Percentiles rank a stretch among this genome's conserved stretches.
Evolutionary conservation across 2,329 filamentous ascomycete species (phyloP).

Genomic region (Alternaria ventricosa): DNA sequence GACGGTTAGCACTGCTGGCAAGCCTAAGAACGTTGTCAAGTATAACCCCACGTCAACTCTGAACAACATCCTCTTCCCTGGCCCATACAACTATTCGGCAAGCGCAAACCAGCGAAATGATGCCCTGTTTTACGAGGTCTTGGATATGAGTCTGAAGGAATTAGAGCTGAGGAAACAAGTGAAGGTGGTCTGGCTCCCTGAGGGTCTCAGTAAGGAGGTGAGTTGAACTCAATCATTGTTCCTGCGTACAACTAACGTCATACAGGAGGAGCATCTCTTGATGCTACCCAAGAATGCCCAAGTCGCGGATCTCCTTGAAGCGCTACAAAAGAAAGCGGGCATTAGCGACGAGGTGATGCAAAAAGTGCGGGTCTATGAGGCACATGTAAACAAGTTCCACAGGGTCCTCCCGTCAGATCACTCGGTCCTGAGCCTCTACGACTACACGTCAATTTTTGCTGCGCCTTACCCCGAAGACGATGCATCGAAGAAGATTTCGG

Average conservation of each 20-base stretch:
- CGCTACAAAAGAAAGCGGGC: conserved; percentile 79
- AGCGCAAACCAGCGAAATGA: conserved; percentile 73
- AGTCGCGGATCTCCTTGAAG: conserved; percentile 77
- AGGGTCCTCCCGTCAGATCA: conserved; percentile 75
- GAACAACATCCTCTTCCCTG: conserved; percentile 76
- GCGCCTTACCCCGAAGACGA: conserved; percentile 80
- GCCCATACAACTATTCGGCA: conserved; percentile 72
- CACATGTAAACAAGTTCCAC: conserved; percentile 81
- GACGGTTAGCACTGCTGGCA: conserved; percentile 80
- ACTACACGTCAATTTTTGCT: conserved; percentile 82
- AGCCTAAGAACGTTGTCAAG: conserved; percentile 79
- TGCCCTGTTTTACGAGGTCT: conserved; percentile 86
- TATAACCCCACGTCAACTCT: conserved; percentile 74
- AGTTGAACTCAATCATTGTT: conserved; percentile 29
- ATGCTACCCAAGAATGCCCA: conserved; percentile 87
- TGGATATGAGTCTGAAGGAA: conserved; percentile 93
- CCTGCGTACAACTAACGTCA: conserved; percentile 21
- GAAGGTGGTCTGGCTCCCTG: conserved; percentile 82
- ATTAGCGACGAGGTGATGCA: conserved; percentile 77
- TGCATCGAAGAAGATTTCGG: conserved; percentile 71
- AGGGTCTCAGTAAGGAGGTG: conserved; percentile 91
- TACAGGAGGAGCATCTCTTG: conserved; percentile 76
- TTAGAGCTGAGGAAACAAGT: conserved; percentile 90
- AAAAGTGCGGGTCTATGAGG: conserved; percentile 81
- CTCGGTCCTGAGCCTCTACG: conserved; percentile 80